phyloP scores from a whole-genome alignment of 495 filamentous ascomycete species.

The Xylaria curta region DNA sequence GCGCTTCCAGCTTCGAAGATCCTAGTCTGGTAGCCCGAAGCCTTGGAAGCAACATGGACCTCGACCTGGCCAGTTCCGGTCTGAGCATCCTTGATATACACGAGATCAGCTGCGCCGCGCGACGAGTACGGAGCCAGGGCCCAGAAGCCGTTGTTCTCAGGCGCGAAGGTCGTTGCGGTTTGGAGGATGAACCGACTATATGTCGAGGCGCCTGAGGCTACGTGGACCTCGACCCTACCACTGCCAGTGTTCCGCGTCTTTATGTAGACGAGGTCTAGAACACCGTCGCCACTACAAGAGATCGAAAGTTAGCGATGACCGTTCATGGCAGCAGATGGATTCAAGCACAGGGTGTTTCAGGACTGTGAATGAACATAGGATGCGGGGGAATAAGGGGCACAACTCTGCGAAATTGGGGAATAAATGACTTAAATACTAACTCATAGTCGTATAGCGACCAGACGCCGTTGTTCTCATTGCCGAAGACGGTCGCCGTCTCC shows the following conservation, averaged over 20 bases:
- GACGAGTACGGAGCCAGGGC: slow-evolving; percentile 14
- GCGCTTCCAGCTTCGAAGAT: slow-evolving; percentile 16
- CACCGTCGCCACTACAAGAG: background rate
- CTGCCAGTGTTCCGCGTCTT: slow-evolving; percentile 20
- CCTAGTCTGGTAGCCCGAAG: slow-evolving; percentile 1
- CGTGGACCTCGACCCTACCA: slow-evolving; percentile 14
- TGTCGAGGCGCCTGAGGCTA: slow-evolving; percentile 12
- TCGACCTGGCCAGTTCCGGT: slow-evolving; percentile 6
- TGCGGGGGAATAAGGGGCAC: too few species aligned
- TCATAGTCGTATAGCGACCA: slow-evolving; percentile 23
- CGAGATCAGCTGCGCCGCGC: slow-evolving; percentile 8
- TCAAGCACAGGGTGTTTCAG: too few species aligned
- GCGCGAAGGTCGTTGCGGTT: slow-evolving; percentile 13
- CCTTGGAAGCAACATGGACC: slow-evolving; percentile 7
- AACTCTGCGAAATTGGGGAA: too few species aligned
- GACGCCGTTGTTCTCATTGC: slow-evolving; percentile 20
- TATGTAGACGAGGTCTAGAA: slow-evolving; percentile 19
- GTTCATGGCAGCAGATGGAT: too few species aligned
- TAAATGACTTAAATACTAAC: too few species aligned
- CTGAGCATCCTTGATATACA: slow-evolving; percentile 14
- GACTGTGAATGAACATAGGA: too few species aligned
- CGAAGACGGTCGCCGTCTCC: slow-evolving; percentile 17
- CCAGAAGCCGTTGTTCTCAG: slow-evolving; percentile 20
- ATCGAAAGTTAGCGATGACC: too few species aligned
- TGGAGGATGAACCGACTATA: slow-evolving; percentile 17